Conservation (phyloP, 2,329 filamentous ascomycete species). For the Verticillium tricorpus region DNA sequence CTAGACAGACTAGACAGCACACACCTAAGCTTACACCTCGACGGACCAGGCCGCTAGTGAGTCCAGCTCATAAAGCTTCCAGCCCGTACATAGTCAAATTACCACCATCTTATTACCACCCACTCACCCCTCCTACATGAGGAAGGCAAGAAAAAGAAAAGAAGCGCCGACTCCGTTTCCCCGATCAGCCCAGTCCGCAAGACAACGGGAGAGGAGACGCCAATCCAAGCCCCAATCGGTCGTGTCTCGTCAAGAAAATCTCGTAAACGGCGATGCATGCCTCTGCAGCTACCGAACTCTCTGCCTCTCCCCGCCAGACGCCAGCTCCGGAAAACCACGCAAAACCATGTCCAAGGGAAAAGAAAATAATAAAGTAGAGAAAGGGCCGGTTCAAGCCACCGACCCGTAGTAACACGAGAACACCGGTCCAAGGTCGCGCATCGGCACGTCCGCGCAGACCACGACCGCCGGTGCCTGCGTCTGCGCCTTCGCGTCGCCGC, state of each 20-base stretch:
- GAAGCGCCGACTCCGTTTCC: background rate
- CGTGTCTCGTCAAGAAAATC: background rate
- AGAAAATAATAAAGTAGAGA: background rate
- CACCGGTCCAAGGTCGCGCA: conserved; percentile 8
- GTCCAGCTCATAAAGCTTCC: background rate
- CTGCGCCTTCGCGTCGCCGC: background rate
- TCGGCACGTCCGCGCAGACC: background rate
- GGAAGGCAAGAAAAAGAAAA: background rate
- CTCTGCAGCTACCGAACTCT: background rate
- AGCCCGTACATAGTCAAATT: background rate
- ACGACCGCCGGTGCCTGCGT: background rate
- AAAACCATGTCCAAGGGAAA: background rate
- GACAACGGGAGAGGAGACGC: background rate
- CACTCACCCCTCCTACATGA: background rate
- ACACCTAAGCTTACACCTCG: background rate
- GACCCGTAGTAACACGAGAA: conserved; percentile 12
- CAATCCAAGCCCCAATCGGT: background rate
- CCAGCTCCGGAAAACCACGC: background rate
- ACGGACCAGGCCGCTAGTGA: background rate
- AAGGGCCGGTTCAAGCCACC: background rate
- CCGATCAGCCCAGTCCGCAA: background rate
- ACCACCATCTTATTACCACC: background rate
- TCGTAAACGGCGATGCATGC: background rate
- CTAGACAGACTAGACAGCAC: background rate
- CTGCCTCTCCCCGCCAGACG: background rate